phyloP scores from a whole-genome alignment of 768 basidiomycete genomes.

The Fistulinella prunicolor region DNA sequence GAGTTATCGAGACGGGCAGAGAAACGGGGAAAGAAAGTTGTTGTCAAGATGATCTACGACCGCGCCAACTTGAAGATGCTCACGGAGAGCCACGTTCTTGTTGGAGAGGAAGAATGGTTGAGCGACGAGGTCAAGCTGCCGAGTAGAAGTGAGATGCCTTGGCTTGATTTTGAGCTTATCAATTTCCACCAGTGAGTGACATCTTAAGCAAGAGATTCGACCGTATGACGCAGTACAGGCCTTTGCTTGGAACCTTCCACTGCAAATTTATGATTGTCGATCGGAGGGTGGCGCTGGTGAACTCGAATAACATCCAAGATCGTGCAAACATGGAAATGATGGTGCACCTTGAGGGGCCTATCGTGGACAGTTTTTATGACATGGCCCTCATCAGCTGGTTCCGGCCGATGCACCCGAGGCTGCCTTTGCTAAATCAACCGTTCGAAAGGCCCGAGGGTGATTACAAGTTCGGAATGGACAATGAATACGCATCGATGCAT shows the following conservation, averaged over 20 bases:
- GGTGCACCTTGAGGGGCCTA: constrained; percentile 66
- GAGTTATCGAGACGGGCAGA: constrained; percentile 50
- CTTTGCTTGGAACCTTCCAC: constrained; percentile 66
- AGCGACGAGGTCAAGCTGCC: constrained; percentile 50
- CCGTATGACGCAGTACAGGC: constrained; percentile 22
- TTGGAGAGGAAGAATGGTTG: constrained; percentile 44
- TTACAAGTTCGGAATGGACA: constrained; percentile 40
- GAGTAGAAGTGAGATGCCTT: constrained; percentile 51
- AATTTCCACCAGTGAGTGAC: constrained; percentile 44
- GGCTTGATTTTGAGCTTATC: constrained; percentile 58
- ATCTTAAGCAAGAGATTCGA: not conserved
- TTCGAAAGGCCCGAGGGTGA: constrained; percentile 30
- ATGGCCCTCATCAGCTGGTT: constrained; percentile 63
- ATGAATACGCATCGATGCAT: constrained; percentile 27
- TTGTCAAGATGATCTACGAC: constrained; percentile 71
- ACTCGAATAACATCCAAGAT: constrained; percentile 69
- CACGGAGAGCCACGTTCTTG: constrained; percentile 42
- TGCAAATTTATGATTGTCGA: constrained; percentile 70
- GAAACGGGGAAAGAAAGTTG: constrained; percentile 43
- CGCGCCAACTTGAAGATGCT: constrained; percentile 58
- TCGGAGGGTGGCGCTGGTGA: constrained; percentile 60
- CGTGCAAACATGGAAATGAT: constrained; percentile 56
- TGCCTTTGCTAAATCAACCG: constrained; percentile 39
- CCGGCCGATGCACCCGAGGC: constrained; percentile 43
- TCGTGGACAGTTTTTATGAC: constrained; percentile 70